These are phyloP conservation scores for Escallonia rubra DNA, from an alignment of 129 eudicot species.

Conservation along the genomic window DNA sequence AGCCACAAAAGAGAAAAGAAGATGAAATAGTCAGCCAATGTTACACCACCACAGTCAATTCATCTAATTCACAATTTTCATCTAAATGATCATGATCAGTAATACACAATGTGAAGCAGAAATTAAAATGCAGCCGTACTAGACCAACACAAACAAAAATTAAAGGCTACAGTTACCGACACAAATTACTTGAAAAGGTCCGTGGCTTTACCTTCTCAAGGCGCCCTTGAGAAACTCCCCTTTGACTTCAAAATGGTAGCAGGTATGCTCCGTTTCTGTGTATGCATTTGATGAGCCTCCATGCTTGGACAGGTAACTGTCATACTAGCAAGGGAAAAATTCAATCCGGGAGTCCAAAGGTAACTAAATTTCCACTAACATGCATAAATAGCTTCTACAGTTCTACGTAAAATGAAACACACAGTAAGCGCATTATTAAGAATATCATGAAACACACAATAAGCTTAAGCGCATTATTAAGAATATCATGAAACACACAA, in stretches of 20 bases:
- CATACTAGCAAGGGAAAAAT: constrained; percentile 73
- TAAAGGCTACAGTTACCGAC: neutral
- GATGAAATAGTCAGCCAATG: too few species aligned
- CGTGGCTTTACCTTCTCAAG: constrained; percentile 53
- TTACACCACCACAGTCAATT: too few species aligned
- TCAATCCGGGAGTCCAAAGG: constrained; percentile 19
- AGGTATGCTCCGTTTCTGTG: constrained; percentile 91
- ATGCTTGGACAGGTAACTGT: constrained; percentile 97
- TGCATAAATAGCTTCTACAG: too few species aligned
- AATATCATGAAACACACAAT: neutral
- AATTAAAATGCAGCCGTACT: neutral
- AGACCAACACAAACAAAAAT: neutral
- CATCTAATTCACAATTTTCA: too few species aligned
- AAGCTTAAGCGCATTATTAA: neutral
- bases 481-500: neutral
- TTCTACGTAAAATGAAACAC: too few species aligned
- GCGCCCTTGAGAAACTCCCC: constrained; percentile 86
- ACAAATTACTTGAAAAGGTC: neutral
- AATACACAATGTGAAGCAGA: neutral
- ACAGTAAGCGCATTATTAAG: neutral
- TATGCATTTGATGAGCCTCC: constrained; percentile 99
- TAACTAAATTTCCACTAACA: neutral
- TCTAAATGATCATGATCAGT: neutral
- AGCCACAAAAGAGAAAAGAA: too few species aligned
- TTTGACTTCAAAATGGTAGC: constrained; percentile 98